These are phyloP conservation scores for Herpetomonas tarakana DNA, from an alignment of 208 protist species.

Conservation along the genomic window DNA sequence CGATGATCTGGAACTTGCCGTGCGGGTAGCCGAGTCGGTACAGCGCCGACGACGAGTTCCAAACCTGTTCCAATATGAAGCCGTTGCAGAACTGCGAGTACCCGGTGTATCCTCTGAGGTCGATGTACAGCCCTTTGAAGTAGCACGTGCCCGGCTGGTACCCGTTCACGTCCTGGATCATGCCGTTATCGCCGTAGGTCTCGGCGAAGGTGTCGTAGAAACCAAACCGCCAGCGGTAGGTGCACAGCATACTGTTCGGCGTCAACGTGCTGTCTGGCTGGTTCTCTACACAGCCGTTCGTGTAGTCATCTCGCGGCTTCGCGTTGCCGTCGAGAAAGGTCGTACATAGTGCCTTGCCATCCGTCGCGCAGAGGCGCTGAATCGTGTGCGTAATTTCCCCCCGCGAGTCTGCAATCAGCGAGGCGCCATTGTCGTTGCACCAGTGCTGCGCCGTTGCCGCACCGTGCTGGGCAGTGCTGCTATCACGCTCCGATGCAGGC, in stretches of 20 bases:
- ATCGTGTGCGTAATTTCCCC: conserved; percentile 11
- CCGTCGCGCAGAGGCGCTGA: neutral
- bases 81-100: neutral
- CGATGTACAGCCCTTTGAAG: conserved; percentile 30
- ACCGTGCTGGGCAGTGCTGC: neutral
- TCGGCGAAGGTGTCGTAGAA: conserved; percentile 29
- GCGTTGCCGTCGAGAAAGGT: conserved; percentile 32
- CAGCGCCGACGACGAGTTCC: conserved; percentile 11
- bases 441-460: neutral
- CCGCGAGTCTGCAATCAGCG: conserved; percentile 16
- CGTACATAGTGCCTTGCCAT: conserved; percentile 4
- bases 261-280: neutral
- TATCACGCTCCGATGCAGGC: neutral
- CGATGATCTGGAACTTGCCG: conserved; percentile 30
- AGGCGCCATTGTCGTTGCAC: conserved; percentile 20
- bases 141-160: conserved; percentile 39
- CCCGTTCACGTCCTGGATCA: neutral
- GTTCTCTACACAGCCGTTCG: conserved; percentile 12
- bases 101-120: neutral
- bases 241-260: conserved; percentile 27
- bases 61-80: conserved; percentile 9
- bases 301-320: conserved; percentile 5
- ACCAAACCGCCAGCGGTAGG: conserved; percentile 49
- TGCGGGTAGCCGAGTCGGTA: conserved; percentile 18
- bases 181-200: conserved; percentile 14